Percentiles rank a stretch among this genome's conserved stretches.
phyloP scores from a whole-genome alignment of 179 eudicot species.

The Vitellaria paradoxa region DNA sequence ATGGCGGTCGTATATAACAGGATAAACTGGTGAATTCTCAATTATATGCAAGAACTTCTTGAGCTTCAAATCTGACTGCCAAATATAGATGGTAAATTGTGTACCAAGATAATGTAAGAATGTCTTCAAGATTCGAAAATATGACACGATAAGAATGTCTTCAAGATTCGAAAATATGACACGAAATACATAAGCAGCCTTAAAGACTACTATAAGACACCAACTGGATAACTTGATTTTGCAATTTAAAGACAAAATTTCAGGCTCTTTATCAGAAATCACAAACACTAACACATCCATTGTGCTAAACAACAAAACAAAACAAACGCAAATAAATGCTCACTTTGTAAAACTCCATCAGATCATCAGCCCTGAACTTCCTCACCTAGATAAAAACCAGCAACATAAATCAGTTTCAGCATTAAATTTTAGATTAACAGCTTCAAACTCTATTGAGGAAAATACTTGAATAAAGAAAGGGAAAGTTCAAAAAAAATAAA shows the following conservation, averaged over 20 bases:
- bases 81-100: conserved; percentile 13
- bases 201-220: neutral
- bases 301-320: neutral
- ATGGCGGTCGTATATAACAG: conserved; percentile 78
- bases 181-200: neutral
- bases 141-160: neutral
- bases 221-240: neutral
- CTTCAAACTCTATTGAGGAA: neutral
- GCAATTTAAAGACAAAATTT: neutral
- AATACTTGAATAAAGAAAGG: neutral
- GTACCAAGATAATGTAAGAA: neutral
- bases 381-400: conserved; percentile 40
- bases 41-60: conserved; percentile 94
- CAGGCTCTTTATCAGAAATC: neutral
- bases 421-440: neutral
- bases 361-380: conserved; percentile 80
- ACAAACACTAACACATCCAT: neutral
- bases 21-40: conserved; percentile 82
- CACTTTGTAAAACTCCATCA: conserved; percentile 95
- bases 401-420: conserved; percentile 1
- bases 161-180: neutral
- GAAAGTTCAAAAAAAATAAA: neutral
- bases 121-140: neutral
- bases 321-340: conserved; percentile 10
- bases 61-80: conserved; percentile 91